Evolutionary conservation across 352 stramenopile genomes (phyloP), one percentile per base, ranked within the genome.

Genomic region (Phytopythium montanum): DNA sequence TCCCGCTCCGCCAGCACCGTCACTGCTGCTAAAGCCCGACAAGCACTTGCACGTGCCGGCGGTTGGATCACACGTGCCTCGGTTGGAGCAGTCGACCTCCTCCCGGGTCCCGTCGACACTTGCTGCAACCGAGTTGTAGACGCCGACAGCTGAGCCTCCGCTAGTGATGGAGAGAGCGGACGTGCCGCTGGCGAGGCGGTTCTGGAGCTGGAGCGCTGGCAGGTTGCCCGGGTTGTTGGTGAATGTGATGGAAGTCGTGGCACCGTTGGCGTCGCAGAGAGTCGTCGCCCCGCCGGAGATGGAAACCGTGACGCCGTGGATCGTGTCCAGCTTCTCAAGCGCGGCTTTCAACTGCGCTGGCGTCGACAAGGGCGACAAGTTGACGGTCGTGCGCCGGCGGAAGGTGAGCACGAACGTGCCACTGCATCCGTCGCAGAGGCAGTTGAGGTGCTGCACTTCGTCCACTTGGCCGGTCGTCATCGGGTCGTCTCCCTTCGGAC

Each of bases 401-500:
- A 88, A 90, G 19, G 62, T 80, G 12, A 94, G 57, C 8, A 68
- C 85, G 58, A 96, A 90, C 2, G 73, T 70, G 10, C 87, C 81
- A 0, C 66, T 63, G 70, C 73, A 97, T 36, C 70, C 54, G 62
- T 60, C 54, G 68, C 72, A 91, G 28, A 66, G 36, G 50, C 90
- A 97, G 5, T 76, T 79, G 25, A 97, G 68, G 5, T 72, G 63
- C 62, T 97, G 90, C 26, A 95, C 49, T 56, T 96, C 90, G 50
- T 92, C 79, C 7, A 79, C 61, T 57, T 97, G 85, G 2, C 70
- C 73, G 13, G 73, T 80, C 0, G 88, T 90, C 31, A 87, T 63
- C 19, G 88, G 90, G 54, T 97, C 88, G 59, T 97, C 92, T 28
- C 92, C 92, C 51, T 77, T 85, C 23, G 85, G 80, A 74, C 94